Percentiles rank a stretch among this genome's conserved stretches.
phyloP scores from a whole-genome alignment of 495 filamentous ascomycete species.

The Elaphomyces granulatus region DNA sequence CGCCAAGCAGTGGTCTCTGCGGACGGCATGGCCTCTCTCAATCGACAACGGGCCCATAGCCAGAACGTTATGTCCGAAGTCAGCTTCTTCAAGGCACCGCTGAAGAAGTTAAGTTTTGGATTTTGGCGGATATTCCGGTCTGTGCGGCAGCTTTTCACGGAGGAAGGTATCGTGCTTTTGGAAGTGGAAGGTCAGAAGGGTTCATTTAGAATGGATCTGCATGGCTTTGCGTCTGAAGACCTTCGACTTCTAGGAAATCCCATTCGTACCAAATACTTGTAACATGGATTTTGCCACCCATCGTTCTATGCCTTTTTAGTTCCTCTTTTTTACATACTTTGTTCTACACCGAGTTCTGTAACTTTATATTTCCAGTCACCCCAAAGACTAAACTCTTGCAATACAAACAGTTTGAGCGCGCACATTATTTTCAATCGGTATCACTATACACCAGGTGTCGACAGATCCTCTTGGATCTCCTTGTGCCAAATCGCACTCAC shows the following conservation, averaged over 20 bases:
- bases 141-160: constrained; percentile 29
- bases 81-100: constrained; percentile 26
- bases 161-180: constrained; percentile 33
- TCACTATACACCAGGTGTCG: too few species aligned
- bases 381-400: too few species aligned
- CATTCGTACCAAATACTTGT: constrained; percentile 6
- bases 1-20: constrained; percentile 17
- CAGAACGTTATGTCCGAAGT: constrained; percentile 7
- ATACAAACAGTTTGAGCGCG: too few species aligned
- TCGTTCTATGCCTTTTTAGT: too few species aligned
- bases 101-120: constrained; percentile 20
- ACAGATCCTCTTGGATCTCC: too few species aligned
- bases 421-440: too few species aligned
- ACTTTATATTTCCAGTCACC: too few species aligned
- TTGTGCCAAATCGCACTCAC: too few species aligned
- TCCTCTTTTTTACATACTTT: too few species aligned
- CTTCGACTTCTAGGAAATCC: constrained; percentile 24
- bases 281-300: not conserved
- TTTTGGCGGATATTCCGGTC: constrained; percentile 25
- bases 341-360: too few species aligned
- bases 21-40: constrained; percentile 7
- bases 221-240: constrained; percentile 25
- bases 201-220: constrained; percentile 26
- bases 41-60: constrained; percentile 9
- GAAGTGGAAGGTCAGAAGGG: constrained; percentile 28